phyloP scores from a whole-genome alignment of 257 asterid genomes.

The Leonotis leonurus region DNA sequence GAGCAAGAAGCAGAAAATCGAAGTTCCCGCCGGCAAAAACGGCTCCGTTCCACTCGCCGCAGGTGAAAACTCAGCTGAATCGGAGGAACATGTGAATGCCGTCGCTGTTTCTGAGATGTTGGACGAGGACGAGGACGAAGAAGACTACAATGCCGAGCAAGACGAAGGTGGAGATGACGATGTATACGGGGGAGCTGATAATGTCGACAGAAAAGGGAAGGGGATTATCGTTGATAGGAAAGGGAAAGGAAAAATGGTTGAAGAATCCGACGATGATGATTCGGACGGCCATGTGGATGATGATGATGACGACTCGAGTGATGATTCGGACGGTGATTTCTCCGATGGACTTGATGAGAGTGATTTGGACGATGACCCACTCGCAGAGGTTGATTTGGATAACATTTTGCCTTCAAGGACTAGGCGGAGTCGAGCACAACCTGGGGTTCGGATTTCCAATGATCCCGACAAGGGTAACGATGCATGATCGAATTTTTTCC shows the following conservation, averaged over 20 bases:
- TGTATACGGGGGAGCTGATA: constrained; percentile 15
- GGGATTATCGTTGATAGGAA: constrained; percentile 30
- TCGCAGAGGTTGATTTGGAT: constrained; percentile 48
- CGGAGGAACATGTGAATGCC: constrained; percentile 1
- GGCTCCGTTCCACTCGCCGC: constrained; percentile 16
- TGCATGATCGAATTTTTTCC: constrained; percentile 19
- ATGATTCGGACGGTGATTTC: constrained; percentile 37
- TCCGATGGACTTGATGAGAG: constrained; percentile 33
- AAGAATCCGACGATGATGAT: constrained; percentile 31
- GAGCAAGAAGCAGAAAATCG: constrained; percentile 30
- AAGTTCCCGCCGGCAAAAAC: constrained; percentile 15
- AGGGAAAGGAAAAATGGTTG: constrained; percentile 38
- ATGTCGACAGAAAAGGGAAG: constrained; percentile 33
- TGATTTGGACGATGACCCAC: constrained; percentile 45
- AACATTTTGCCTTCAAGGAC: constrained; percentile 58
- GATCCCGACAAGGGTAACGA: constrained; percentile 26
- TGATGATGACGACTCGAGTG: constrained; percentile 29
- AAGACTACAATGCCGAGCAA: constrained; percentile 23
- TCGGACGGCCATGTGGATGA: constrained; percentile 15
- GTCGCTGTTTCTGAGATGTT: constrained; percentile 14
- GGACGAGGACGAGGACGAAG: constrained; percentile 30
- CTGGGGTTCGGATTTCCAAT: constrained; percentile 24
- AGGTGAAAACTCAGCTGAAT: constrained; percentile 1
- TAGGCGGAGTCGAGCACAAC: constrained; percentile 24
- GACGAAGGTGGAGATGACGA: constrained; percentile 26